phyloP scores from a whole-genome alignment of 177 flowering plant genomes.

The Vitis hybrid region DNA sequence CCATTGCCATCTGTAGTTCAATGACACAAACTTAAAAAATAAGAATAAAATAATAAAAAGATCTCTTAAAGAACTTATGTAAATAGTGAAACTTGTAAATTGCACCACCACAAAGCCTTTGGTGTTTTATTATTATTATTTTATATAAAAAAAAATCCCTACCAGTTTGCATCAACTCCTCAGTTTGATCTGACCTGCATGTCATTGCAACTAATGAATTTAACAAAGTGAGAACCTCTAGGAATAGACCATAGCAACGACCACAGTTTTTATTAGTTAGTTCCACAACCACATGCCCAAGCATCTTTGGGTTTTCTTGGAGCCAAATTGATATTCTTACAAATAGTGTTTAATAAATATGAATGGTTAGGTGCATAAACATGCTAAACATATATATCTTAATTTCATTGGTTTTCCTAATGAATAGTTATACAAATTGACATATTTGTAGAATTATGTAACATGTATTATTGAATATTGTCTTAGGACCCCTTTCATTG shows the following conservation, averaged over 20 bases:
- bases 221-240: not conserved
- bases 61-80: not conserved
- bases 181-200: not conserved
- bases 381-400: no score
- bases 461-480: no score
- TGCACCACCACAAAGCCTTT: not conserved
- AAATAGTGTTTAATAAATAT: no score
- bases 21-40: not conserved
- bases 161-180: not conserved
- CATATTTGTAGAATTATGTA: no score
- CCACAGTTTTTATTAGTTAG: no score
- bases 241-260: no score
- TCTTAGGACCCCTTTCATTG: not conserved
- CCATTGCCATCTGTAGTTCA: conserved; percentile 55
- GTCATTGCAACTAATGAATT: not conserved
- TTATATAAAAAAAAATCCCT: not conserved
- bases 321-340: no score
- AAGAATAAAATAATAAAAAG: not conserved
- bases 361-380: no score
- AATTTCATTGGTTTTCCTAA: no score
- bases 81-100: not conserved
- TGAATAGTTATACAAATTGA: no score
- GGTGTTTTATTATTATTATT: not conserved
- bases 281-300: no score
- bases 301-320: no score